phyloP scores from a whole-genome alignment of 768 basidiomycete genomes.

The Plicaturopsis crispa region DNA sequence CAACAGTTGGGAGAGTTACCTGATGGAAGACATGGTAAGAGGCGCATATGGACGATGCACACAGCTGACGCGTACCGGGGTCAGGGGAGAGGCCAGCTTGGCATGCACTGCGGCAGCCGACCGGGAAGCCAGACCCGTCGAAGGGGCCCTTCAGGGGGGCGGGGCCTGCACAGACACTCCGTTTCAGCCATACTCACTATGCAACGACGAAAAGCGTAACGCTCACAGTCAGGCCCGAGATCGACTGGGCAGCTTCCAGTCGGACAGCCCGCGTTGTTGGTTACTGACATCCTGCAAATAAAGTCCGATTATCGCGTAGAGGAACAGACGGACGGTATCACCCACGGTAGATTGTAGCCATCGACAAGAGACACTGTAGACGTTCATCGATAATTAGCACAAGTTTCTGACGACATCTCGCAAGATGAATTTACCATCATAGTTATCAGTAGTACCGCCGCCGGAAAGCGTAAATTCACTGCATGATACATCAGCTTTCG shows the following conservation, averaged over 20 bases:
- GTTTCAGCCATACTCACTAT: conserved; percentile 17
- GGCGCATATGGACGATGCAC: neutral
- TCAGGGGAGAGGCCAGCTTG: conserved; percentile 28
- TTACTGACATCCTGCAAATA: too few species aligned
- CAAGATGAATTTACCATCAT: conserved; percentile 38
- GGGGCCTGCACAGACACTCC: conserved; percentile 17
- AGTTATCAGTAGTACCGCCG: conserved; percentile 39
- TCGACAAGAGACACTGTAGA: conserved; percentile 58
- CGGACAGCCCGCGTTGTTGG: conserved; percentile 46
- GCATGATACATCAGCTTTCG: conserved; percentile 60
- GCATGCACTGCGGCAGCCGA: conserved; percentile 37
- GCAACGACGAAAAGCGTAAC: conserved; percentile 7
- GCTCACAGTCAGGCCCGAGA: conserved; percentile 42
- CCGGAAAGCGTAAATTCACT: conserved; percentile 58
- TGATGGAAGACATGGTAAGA: conserved; percentile 23
- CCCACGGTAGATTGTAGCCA: conserved; percentile 58
- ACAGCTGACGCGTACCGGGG: conserved; percentile 1
- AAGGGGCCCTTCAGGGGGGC: conserved; percentile 23
- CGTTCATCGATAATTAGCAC: too few species aligned
- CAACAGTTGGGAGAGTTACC: conserved; percentile 61
- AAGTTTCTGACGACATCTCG: neutral
- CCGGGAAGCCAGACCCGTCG: conserved; percentile 25
- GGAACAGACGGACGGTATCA: too few species aligned
- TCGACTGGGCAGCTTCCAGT: conserved; percentile 56
- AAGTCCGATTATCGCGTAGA: too few species aligned